Evolutionary conservation across 192 early-diverging fungal species (phyloP).

Genomic region (Fimicolochytrium jonesii): DNA sequence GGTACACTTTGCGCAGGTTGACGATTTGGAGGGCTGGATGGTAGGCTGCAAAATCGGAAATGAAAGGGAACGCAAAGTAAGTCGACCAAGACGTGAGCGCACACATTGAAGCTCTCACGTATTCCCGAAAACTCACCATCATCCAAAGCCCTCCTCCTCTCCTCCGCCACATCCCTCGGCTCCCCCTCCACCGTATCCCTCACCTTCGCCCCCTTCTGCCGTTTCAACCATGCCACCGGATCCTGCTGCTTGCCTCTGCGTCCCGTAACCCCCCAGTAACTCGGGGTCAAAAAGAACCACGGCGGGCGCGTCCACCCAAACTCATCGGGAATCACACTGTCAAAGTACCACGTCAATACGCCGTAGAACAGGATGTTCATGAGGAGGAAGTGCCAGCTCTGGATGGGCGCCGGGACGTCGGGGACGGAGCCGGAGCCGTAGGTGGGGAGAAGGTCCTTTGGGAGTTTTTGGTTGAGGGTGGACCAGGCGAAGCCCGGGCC

Average conservation of each 20-base stretch:
- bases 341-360: slow-evolving; percentile 67
- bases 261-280: slow-evolving; percentile 61
- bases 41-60: not conserved
- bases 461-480: slow-evolving; percentile 10
- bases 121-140: slow-evolving; percentile 6
- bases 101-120: too few relatives aligned
- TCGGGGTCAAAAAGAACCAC: slow-evolving; percentile 63
- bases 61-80: not conserved
- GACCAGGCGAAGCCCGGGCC: slow-evolving; percentile 61
- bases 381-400: slow-evolving; percentile 60
- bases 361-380: slow-evolving; percentile 59
- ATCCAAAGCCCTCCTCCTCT: slow-evolving; percentile 41
- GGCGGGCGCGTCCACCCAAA: slow-evolving; percentile 56
- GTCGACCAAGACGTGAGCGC: too few relatives aligned
- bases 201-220: not conserved
- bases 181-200: slow-evolving; percentile 28
- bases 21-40: slow-evolving; percentile 41
- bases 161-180: slow-evolving; percentile 48
- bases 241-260: slow-evolving; percentile 4
- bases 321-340: slow-evolving; percentile 74
- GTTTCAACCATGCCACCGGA: slow-evolving; percentile 39
- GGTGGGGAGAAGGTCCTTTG: slow-evolving; percentile 15
- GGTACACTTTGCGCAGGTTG: slow-evolving; percentile 45
- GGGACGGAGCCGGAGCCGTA: slow-evolving; percentile 48
- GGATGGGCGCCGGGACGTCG: slow-evolving; percentile 54